phyloP scores from a whole-genome alignment of 192 early-diverging fungal species.

The Chytriomyces confervae region DNA sequence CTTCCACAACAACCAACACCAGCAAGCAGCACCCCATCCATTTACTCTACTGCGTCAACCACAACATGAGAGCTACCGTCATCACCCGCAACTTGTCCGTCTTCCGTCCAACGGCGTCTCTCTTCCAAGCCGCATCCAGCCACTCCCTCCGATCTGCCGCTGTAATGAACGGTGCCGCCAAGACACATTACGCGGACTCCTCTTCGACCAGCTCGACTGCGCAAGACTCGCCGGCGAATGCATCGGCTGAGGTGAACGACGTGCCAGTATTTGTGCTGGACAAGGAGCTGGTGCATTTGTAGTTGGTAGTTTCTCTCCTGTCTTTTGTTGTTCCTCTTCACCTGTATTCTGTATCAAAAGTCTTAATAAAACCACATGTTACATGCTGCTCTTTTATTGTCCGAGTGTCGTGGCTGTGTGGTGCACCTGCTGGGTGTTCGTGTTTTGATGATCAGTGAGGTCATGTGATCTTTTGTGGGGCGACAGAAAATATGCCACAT shows the following conservation, averaged over 20 bases:
- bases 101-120: conserved; percentile 12
- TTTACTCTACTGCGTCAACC: background rate
- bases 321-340: too few species aligned
- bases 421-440: too few species aligned
- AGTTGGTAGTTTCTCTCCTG: too few species aligned
- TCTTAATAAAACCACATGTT: too few species aligned
- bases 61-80: conserved; percentile 1
- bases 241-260: background rate
- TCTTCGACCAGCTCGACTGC: background rate
- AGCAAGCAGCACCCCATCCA: background rate
- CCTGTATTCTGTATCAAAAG: too few species aligned
- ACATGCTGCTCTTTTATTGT: too few species aligned
- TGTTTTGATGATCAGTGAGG: too few species aligned
- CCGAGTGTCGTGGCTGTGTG: too few species aligned
- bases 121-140: conserved; percentile 12
- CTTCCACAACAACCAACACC: background rate
- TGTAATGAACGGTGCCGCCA: background rate
- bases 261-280: conserved; percentile 15
- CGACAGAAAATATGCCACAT: too few species aligned
- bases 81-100: conserved; percentile 3
- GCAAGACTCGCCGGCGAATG: background rate
- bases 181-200: background rate
- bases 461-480: too few species aligned
- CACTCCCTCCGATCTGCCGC: background rate
- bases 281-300: conserved; percentile 26